These are phyloP conservation scores for Colletotrichum endophyticum DNA, from an alignment of 2,329 filamentous ascomycete species.

Conservation along the genomic window DNA sequence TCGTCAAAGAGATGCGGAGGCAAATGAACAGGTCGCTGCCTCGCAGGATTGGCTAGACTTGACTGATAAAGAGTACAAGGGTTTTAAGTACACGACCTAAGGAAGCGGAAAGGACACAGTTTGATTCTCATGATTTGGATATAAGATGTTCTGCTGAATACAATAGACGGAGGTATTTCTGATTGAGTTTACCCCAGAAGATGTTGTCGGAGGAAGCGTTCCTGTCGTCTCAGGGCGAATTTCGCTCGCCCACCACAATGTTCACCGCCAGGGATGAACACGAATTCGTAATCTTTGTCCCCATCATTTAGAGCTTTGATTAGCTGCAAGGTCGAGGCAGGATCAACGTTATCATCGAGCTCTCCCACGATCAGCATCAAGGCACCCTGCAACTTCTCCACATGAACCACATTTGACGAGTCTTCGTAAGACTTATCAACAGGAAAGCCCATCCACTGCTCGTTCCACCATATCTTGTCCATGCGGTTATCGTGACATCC, in stretches of 20 bases:
- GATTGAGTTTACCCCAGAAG: not conserved
- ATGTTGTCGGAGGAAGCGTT: not conserved
- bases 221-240: not conserved
- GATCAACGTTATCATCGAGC: constrained; percentile 33
- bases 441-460: constrained; percentile 36
- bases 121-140: not conserved
- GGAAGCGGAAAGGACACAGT: not conserved
- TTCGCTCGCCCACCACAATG: not conserved
- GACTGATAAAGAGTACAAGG: not conserved
- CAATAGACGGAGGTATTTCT: not conserved
- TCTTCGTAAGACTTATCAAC: constrained; percentile 30
- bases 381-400: constrained; percentile 27
- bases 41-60: not conserved
- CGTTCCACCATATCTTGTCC: constrained; percentile 35
- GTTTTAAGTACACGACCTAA: not conserved
- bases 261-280: constrained; percentile 27
- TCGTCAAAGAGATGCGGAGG: not conserved
- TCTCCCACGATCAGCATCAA: constrained; percentile 33
- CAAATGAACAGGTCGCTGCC: not conserved
- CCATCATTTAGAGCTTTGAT: constrained; percentile 28
- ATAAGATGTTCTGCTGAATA: not conserved
- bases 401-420: constrained; percentile 32
- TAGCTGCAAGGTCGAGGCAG: constrained; percentile 32
- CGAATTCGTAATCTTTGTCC: constrained; percentile 32
- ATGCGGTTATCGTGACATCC: constrained; percentile 36